Evolutionary conservation across 257 asterid species (phyloP), one percentile per base, ranked within the genome.

Genomic region (Scutellaria minor): DNA sequence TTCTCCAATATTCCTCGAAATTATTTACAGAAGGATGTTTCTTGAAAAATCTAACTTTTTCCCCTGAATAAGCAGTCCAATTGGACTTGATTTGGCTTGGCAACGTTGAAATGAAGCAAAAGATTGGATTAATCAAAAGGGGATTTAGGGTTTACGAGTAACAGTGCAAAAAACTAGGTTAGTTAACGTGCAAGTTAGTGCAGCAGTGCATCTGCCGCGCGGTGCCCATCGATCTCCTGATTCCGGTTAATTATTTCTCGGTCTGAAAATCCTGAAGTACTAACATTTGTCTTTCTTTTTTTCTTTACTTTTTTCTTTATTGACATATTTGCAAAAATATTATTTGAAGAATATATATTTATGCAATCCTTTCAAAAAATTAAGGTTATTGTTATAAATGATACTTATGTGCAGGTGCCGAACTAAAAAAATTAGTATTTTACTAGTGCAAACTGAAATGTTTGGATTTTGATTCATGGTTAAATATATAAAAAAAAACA

Each of bases 91-190:
- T 24, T 68, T 73, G 66, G 58, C 40, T 53, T 20, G 46, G 47
- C 41, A 64, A 76, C 76, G 84, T 76, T 13, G 15, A 39, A 64
- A 8, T 62, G 66, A 68, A 76, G 79, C 44, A 9, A 59, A 55
- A 56, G 10, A 27, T 64, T 56, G 73, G 63, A 62, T 52, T 9
- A 18, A 70, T 45, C 13, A 22, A 51, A 66, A 60, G 6, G 64
- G 79, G 73, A 59, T 50, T 74, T 78, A 78, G 81, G 83, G 83
- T 78, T 81, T 71, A 74, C 27, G 27, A 18, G 18, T 18, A 0
- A 18, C 18, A 42, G 75, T 20, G 78, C 50, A 64, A 59, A 7
- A 56, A 46, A 42, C 7, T 12, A 56, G 64, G 35, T 53, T 35
- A 39, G 15, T 47, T 44, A 42, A 13, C 68, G 58, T 75, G 64